phyloP scores from a whole-genome alignment of 2,329 filamentous ascomycete species.

The Leptographium flavum region DNA sequence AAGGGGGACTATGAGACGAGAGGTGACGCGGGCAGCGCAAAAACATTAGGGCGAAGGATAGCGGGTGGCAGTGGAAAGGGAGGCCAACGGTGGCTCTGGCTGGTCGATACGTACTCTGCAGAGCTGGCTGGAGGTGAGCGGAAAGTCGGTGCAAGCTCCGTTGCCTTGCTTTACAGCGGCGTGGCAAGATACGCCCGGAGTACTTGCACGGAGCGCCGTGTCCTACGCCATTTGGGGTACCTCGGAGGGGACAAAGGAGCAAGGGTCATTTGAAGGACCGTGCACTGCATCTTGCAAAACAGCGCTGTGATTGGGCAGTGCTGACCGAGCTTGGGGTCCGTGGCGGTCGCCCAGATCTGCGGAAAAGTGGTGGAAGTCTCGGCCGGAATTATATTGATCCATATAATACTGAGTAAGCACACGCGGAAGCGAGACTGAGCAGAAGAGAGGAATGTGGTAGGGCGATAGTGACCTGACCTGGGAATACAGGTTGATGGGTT shows the following conservation, averaged over 20 bases:
- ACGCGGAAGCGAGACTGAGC: no score
- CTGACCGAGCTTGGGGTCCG: background rate
- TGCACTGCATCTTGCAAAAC: background rate
- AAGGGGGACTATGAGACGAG: constrained; percentile 3
- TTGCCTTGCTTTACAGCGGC: background rate
- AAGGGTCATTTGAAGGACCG: constrained; percentile 2
- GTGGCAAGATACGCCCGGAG: no score
- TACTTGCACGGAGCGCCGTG: background rate
- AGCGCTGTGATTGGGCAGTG: background rate
- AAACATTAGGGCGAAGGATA: constrained; percentile 1
- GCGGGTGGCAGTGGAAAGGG: background rate
- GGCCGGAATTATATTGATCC: background rate
- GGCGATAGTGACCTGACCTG: no score
- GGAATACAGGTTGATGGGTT: no score
- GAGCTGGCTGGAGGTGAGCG: constrained; percentile 4
- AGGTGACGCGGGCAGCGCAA: background rate
- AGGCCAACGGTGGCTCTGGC: background rate
- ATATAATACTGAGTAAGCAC: no score
- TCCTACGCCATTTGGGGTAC: background rate
- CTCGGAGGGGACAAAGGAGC: constrained; percentile 2
- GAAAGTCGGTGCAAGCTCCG: constrained; percentile 5
- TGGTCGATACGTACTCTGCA: constrained; percentile 1
- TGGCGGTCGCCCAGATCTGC: background rate
- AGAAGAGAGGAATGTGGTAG: no score
- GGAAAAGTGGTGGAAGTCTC: background rate